Conservation (phyloP, 2,329 filamentous ascomycete genomes). For the Microcera coccophila region DNA sequence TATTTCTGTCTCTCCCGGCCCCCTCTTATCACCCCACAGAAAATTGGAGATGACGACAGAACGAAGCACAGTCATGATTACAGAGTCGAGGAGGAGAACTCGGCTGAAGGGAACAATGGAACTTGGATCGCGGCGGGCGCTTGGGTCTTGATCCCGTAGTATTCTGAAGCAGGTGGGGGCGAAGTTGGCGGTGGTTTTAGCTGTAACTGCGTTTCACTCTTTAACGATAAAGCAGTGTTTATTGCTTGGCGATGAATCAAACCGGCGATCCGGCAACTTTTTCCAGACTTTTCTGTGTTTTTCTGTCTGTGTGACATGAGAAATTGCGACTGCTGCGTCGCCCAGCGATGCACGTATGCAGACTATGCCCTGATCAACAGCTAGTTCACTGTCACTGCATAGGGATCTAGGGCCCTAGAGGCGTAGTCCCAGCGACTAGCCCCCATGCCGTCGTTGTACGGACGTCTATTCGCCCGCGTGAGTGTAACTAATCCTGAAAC, state of each 20-base stretch:
- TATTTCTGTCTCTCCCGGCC: too few relatives aligned
- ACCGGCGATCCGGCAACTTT: neutral
- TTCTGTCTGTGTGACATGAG: neutral
- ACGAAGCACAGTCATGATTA: neutral
- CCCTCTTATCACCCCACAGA: neutral
- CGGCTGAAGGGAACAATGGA: conserved; percentile 26
- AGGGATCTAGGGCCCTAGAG: neutral
- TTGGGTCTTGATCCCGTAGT: conserved; percentile 27
- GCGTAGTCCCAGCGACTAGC: neutral
- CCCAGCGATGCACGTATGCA: too few relatives aligned
- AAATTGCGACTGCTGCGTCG: neutral
- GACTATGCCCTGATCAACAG: neutral
- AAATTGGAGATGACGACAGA: neutral
- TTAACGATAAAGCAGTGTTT: neutral
- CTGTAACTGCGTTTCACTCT: neutral
- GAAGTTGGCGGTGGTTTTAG: conserved; percentile 7
- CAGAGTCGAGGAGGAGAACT: neutral
- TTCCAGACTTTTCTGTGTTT: neutral
- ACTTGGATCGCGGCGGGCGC: conserved; percentile 27
- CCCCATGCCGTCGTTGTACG: neutral
- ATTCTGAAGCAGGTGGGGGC: conserved; percentile 13
- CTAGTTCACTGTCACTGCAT: neutral
- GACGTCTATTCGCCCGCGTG: neutral
- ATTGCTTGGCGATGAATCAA: neutral
- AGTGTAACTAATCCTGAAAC: neutral